Percentiles rank a stretch among this genome's conserved stretches.
Conservation (phyloP, 768 basidiomycete genomes). For the Saitozyma podzolica region DNA sequence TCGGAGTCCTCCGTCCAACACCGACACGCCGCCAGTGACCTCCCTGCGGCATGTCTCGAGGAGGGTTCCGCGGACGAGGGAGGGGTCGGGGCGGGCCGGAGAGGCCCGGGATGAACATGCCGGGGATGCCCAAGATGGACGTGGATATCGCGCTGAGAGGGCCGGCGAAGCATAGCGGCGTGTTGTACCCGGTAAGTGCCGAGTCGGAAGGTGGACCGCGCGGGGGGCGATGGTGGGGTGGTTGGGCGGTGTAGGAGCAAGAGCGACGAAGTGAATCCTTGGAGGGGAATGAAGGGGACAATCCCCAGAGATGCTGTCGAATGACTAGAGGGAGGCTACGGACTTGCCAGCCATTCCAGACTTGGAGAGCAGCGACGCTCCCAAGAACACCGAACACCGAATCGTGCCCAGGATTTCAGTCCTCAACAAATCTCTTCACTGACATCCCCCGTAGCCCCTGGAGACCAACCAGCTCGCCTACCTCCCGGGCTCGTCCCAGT, state of each 20-base stretch:
- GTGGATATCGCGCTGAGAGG: too few species aligned
- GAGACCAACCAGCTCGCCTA: conserved; percentile 20
- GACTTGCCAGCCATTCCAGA: neutral
- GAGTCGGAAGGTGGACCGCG: neutral
- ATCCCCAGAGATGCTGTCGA: too few species aligned
- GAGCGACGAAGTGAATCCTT: neutral
- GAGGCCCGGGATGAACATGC: too few species aligned
- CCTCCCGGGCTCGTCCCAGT: conserved; percentile 21
- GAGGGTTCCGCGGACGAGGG: too few species aligned
- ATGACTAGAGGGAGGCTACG: neutral
- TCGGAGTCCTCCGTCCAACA: too few species aligned
- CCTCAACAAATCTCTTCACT: neutral
- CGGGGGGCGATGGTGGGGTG: too few species aligned
- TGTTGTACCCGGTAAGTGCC: conserved; percentile 41
- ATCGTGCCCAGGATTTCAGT: neutral
- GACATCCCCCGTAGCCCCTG: conserved; percentile 25
- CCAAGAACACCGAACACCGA: neutral
- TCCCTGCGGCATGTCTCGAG: too few species aligned
- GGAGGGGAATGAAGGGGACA: too few species aligned
- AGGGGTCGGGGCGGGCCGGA: too few species aligned
- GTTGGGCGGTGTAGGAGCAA: conserved; percentile 1
- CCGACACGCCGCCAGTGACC: too few species aligned
- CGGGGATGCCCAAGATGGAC: too few species aligned
- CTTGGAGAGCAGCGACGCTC: too few species aligned
- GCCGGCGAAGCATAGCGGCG: conserved; percentile 13